phyloP scores from a whole-genome alignment of 2,329 filamentous ascomycete genomes.

The Herpotrichia juniperi region DNA sequence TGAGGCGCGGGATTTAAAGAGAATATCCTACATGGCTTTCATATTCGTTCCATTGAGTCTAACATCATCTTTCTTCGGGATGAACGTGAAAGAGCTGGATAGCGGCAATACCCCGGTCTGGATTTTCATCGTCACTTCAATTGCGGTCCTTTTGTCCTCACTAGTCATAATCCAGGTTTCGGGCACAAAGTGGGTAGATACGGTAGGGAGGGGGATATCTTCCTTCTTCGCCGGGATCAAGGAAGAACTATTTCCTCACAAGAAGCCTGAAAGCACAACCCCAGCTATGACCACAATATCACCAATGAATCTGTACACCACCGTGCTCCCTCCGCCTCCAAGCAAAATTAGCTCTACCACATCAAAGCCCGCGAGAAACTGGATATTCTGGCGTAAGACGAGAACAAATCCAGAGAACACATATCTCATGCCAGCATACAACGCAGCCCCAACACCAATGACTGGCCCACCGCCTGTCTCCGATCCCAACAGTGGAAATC shows the following conservation, averaged over 20 bases:
- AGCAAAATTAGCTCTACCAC: too few species aligned
- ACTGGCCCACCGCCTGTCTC: too few species aligned
- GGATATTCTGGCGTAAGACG: too few species aligned
- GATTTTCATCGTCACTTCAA: neutral
- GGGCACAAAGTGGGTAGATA: neutral
- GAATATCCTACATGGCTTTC: slow-evolving; percentile 1
- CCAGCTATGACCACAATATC: neutral
- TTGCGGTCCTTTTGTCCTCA: neutral
- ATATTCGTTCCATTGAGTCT: slow-evolving; percentile 1
- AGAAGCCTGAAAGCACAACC: neutral
- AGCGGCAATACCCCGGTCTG: neutral
- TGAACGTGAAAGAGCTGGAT: neutral
- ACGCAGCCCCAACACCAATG: too few species aligned
- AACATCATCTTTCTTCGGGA: neutral
- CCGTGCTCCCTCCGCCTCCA: too few species aligned
- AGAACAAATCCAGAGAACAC: too few species aligned
- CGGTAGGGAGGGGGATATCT: neutral
- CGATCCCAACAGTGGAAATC: too few species aligned
- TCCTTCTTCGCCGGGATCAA: neutral
- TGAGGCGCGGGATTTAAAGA: slow-evolving; percentile 1
- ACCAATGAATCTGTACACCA: too few species aligned
- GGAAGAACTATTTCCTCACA: neutral
- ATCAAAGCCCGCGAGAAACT: too few species aligned
- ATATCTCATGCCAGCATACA: too few species aligned
- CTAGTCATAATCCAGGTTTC: neutral